Percentiles rank a stretch among this genome's conserved stretches.
These are phyloP conservation scores for Fusarium tjaetaba DNA, from an alignment of 2,329 filamentous ascomycete genomes.

Conservation along the genomic window DNA sequence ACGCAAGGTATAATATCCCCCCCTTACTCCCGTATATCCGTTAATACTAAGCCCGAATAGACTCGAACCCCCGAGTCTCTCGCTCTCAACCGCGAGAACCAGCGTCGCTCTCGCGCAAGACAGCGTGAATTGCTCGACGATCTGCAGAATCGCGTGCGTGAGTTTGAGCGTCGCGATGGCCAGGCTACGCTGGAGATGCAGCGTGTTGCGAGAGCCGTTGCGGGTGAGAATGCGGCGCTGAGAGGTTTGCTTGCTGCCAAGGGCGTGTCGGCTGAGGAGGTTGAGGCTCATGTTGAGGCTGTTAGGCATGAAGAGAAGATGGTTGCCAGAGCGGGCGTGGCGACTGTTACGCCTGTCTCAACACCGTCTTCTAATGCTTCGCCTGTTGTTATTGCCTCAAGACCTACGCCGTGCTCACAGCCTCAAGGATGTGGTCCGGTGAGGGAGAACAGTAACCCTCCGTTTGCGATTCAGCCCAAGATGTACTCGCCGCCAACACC, in stretches of 20 bases:
- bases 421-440: not conserved
- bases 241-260: conserved; percentile 42
- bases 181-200: conserved; percentile 60
- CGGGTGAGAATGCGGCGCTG: conserved; percentile 54
- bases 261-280: conserved; percentile 31
- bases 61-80: conserved; percentile 43
- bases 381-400: conserved; percentile 9
- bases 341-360: conserved; percentile 8
- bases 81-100: conserved; percentile 53
- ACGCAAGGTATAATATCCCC: conserved; percentile 17
- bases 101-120: conserved; percentile 58
- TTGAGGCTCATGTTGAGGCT: conserved; percentile 35
- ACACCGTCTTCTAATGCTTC: conserved; percentile 20
- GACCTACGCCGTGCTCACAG: not conserved
- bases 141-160: conserved; percentile 54
- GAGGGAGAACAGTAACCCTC: not conserved
- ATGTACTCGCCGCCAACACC: not conserved
- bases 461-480: not conserved
- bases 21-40: not conserved
- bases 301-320: not conserved
- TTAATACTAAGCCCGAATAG: conserved; percentile 7
- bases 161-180: conserved; percentile 54
- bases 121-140: conserved; percentile 55
- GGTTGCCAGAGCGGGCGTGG: not conserved
- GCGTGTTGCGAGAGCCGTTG: conserved; percentile 55